Conservation (phyloP, 2,329 filamentous ascomycete species). For the Botrytis aclada region DNA sequence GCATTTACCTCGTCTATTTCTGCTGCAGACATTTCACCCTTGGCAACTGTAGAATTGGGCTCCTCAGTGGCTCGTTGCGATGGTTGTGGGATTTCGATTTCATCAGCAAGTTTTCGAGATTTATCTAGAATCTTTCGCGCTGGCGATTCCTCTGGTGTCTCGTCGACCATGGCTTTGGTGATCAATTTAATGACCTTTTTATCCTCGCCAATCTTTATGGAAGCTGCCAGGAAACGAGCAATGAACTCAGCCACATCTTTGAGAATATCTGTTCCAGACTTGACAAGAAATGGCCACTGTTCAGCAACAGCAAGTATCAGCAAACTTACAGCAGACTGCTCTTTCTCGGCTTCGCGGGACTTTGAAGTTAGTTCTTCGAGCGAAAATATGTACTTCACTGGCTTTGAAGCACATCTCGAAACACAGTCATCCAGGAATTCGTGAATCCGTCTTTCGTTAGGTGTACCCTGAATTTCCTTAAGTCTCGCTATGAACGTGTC, state of each 20-base stretch:
- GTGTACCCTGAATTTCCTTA: slow-evolving; percentile 32
- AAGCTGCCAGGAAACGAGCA: slow-evolving; percentile 53
- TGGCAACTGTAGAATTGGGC: not conserved
- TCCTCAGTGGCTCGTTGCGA: not conserved
- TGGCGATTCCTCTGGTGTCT: slow-evolving; percentile 42
- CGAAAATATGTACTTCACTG: slow-evolving; percentile 79
- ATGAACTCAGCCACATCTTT: slow-evolving; percentile 56
- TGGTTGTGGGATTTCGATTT: slow-evolving; percentile 27
- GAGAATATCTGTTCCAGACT: slow-evolving; percentile 46
- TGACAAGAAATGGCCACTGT: slow-evolving; percentile 69
- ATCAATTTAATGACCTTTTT: slow-evolving; percentile 45
- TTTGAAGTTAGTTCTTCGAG: slow-evolving; percentile 51
- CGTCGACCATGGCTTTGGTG: slow-evolving; percentile 42
- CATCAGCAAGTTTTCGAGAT: slow-evolving; percentile 32
- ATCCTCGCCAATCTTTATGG: slow-evolving; percentile 52
- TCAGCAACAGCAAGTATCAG: slow-evolving; percentile 69
- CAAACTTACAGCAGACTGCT: slow-evolving; percentile 54
- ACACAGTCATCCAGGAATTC: slow-evolving; percentile 80
- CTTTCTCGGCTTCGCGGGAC: slow-evolving; percentile 35
- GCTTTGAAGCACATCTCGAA: slow-evolving; percentile 68
- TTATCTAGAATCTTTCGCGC: slow-evolving; percentile 30
- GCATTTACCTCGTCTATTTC: slow-evolving; percentile 25
- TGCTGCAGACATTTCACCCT: slow-evolving; percentile 15
- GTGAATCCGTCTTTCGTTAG: slow-evolving; percentile 51
- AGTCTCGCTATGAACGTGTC: slow-evolving; percentile 45